Evolutionary conservation across 768 basidiomycete genomes (phyloP), one percentile per base, ranked within the genome.

Genomic region (Austroboletus eburneus): DNA sequence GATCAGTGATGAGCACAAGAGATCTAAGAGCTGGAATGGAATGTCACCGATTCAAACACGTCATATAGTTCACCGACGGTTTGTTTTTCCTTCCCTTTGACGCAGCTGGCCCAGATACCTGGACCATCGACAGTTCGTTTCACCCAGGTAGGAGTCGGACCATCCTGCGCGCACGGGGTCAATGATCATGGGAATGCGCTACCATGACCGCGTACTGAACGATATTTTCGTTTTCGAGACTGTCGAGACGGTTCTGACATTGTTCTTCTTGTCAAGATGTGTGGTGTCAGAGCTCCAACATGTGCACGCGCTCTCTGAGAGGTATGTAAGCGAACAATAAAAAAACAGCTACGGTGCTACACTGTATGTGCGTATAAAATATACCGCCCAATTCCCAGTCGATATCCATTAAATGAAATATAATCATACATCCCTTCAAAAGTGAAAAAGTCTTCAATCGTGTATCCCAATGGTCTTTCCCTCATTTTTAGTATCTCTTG

Each of bases 31-130:
- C 17, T 34, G 21, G 34, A 9, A 16, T 34, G n/a, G 42, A 14
- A 27, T 65, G 81, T 56, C 52, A 90, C 90, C 42, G 76, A 76
- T 49, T 90, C 85, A 45, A 92, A 88, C 9, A 92, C 57, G 57
- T 90, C 87, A 51, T 83, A 84, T 29, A 88, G 64, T 59, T 92
- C 90, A 30, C 83, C 80, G 4, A 88, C 77, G 0, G 85, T 76
- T 57, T 83, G 83, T 52, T 78, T 85, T 63, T 92, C 91, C 55
- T 84, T 91, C 17, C 90, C 90, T 62, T 85, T 88, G 24, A 89
- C 77, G 73, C 87, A 91, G 57, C 83, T 89, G 9, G 80, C 85
- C 89, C 90, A 92, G 17, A 92, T 69, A 16, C 90, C 89, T 17
- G 90, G 90, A 9, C 90, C 90, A 49, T 87, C 85, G 47, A 91